Evolutionary conservation across 176 grass and related monocot genomes (phyloP), one percentile per base, ranked within the genome.

Genomic region (Cenchrus americanus): DNA sequence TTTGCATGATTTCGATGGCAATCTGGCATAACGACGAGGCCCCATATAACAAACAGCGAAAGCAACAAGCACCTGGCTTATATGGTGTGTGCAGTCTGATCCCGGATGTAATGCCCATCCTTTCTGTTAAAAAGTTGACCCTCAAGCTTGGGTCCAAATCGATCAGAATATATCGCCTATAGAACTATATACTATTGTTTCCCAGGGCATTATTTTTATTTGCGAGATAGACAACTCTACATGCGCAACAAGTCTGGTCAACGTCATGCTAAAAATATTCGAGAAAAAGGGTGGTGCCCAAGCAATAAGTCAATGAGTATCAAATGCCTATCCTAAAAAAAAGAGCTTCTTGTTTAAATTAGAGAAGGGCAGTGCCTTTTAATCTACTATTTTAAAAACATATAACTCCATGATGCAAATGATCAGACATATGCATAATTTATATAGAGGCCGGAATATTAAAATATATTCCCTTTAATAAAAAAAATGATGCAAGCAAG

Each of bases 221-320:
- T 21, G 34, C 34, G 24, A 87, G 65, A 75, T 21, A 66, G 69
- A 47, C 62, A 49, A 57, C 62, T 41, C 61, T 69, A 41, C 13
- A 14, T 61, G 42, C 58, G 60, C 40, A 0, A 68, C 70, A 64
- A 41, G 18, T 27, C 19, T 64, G 21, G 61, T 66, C 49, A 76
- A 64, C 82, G 74, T 55, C 57, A 44, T 53, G 71, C 82, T 63
- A 30, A 84, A 66, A 14, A 13, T 46, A 30, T 18, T 47, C 8
- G 8, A 8, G 9, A 52, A 42, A 52, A 69, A 40, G 10, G 58
- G 58, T 52, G 63, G 27, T 37, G 17, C 19, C 8, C 44, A 6
- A 83, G 58, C 26, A 40, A 74, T 18, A 32, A 83, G 58, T 73
- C 80, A 64, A 22, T 51, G 7, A 21, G 69, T 24, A 11, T 72